These are phyloP conservation scores for Paraglomus occultum DNA, from an alignment of 192 early-diverging fungal species.

Conservation along the genomic window DNA sequence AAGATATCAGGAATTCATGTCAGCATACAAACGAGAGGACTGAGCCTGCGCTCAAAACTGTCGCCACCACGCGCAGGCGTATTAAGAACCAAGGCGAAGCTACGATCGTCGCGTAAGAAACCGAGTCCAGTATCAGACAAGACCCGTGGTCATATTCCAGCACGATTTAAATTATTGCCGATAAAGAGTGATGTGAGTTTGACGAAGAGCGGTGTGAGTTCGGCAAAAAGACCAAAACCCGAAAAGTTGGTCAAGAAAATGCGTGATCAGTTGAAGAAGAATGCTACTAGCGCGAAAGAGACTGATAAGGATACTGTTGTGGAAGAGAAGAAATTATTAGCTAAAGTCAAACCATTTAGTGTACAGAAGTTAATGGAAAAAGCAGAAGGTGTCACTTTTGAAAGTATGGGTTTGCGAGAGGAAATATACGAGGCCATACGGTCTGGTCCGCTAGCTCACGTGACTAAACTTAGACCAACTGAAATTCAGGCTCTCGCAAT, in stretches of 20 bases:
- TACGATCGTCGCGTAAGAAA: neutral
- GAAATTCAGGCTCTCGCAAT: conserved; percentile 84
- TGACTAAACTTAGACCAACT: conserved; percentile 59
- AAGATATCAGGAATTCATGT: too few relatives aligned
- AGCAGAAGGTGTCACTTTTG: conserved; percentile 45
- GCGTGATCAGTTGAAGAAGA: neutral
- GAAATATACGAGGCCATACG: conserved; percentile 52
- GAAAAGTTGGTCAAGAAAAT: neutral
- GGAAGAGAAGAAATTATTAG: too few relatives aligned
- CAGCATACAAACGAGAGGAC: too few relatives aligned
- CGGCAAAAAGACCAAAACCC: neutral
- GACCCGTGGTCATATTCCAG: conserved; percentile 59
- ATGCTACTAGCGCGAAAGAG: conserved; percentile 28
- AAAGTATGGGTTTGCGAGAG: conserved; percentile 58
- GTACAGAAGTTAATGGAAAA: too few relatives aligned
- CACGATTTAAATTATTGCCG: conserved; percentile 53
- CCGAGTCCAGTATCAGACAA: conserved; percentile 21
- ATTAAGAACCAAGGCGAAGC: too few relatives aligned
- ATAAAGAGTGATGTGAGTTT: conserved; percentile 54
- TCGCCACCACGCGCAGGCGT: too few relatives aligned
- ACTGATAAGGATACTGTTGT: too few relatives aligned
- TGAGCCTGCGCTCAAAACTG: too few relatives aligned
- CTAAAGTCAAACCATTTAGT: too few relatives aligned
- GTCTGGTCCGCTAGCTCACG: conserved; percentile 27
- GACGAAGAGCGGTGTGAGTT: conserved; percentile 21